phyloP scores from a whole-genome alignment of 1,139 yeast genomes.

The Candida sp. region DNA sequence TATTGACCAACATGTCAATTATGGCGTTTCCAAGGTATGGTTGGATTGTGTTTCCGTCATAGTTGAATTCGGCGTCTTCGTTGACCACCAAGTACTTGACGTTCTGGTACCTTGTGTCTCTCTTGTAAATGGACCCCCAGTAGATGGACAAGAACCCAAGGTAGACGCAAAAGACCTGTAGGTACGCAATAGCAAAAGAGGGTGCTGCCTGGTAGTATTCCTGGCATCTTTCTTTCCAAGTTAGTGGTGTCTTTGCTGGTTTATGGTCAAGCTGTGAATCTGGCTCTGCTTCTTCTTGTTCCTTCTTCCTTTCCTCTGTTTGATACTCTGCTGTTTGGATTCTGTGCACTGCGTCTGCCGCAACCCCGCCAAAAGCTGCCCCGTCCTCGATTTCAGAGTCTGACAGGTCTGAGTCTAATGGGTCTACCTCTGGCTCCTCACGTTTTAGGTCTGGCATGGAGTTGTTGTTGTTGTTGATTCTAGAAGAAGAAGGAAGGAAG shows the following conservation, averaged over 20 bases:
- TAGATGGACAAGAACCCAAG: slow-evolving; percentile 51
- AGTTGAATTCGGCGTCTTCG: slow-evolving; percentile 37
- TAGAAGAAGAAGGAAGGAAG: no score
- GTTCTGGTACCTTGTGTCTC: slow-evolving; percentile 40
- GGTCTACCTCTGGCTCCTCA: neutral
- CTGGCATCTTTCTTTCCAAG: slow-evolving; percentile 7
- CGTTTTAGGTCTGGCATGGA: no score
- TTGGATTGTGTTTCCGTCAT: slow-evolving; percentile 21
- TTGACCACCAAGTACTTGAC: slow-evolving; percentile 50
- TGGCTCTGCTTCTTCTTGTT: neutral
- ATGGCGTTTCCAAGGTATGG: slow-evolving; percentile 41
- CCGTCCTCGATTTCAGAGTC: neutral
- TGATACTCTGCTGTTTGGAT: neutral
- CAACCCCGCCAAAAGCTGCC: neutral
- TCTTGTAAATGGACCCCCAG: slow-evolving; percentile 61
- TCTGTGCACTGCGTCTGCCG: neutral
- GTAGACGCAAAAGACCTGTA: slow-evolving; percentile 19
- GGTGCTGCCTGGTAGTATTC: slow-evolving; percentile 11
- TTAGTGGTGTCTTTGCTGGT: slow-evolving; percentile 3
- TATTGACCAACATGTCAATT: slow-evolving; percentile 19
- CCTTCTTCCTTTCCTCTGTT: neutral
- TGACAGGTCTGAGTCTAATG: neutral
- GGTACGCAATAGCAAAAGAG: slow-evolving; percentile 10
- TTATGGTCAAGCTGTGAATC: no score
- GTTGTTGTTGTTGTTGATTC: no score